Percentiles rank a stretch among this genome's conserved stretches.
These are phyloP conservation scores for Suillus bovinus DNA, from an alignment of 768 basidiomycete genomes.

Conservation along the genomic window DNA sequence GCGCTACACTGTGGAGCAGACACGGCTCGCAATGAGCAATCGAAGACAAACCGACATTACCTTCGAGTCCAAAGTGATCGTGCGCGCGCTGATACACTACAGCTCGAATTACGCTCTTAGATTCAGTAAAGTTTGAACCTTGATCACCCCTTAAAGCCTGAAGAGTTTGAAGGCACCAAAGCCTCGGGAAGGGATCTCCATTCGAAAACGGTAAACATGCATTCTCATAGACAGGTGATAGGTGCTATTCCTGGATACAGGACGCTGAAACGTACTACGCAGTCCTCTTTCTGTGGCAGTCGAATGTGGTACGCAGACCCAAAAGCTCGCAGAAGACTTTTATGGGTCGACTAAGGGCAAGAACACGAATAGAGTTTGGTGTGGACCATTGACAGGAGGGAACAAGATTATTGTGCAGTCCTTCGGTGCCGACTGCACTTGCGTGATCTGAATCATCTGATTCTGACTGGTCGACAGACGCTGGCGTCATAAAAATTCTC, in stretches of 20 bases:
- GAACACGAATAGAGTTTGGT: constrained; percentile 88
- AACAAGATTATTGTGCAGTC: constrained; percentile 80
- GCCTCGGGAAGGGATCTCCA: constrained; percentile 78
- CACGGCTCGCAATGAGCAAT: constrained; percentile 96
- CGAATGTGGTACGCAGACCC: constrained; percentile 75
- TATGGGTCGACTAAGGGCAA: constrained; percentile 93
- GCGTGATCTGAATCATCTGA: too few relatives aligned
- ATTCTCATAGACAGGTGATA: constrained; percentile 89
- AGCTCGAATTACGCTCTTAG: constrained; percentile 46
- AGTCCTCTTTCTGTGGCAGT: constrained; percentile 79
- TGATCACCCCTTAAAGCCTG: constrained; percentile 40
- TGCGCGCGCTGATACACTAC: too few relatives aligned
- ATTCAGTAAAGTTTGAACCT: neutral
- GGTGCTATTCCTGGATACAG: constrained; percentile 98
- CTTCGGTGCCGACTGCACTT: constrained; percentile 96
- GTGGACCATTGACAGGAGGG: constrained; percentile 59
- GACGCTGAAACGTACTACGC: constrained; percentile 96
- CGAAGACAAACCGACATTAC: constrained; percentile 95
- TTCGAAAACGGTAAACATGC: constrained; percentile 90
- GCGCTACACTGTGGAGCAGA: constrained; percentile 80
- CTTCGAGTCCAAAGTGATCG: constrained; percentile 82
- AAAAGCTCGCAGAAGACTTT: constrained; percentile 76
- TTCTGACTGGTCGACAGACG: constrained; percentile 66
- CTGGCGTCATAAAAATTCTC: constrained; percentile 84
- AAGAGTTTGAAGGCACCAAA: constrained; percentile 95